Percentiles rank a stretch among this genome's conserved stretches.
Evolutionary conservation across 139 green algal species (phyloP).

Genomic region (Monoraphidium neglectum): DNA sequence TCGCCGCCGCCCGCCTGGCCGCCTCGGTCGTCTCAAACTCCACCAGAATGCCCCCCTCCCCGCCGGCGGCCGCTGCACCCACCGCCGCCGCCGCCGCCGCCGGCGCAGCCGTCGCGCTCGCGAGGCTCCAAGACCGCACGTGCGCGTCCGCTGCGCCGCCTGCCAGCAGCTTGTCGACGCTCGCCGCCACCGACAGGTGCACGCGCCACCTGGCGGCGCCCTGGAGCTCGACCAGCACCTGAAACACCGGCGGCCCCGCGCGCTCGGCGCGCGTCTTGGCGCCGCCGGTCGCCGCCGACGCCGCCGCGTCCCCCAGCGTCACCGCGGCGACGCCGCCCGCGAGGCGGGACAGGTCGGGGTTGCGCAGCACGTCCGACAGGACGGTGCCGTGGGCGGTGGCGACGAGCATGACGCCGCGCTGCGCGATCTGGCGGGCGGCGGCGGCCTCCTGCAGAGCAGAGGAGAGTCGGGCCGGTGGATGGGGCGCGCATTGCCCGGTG

Average conservation of each 20-base stretch:
- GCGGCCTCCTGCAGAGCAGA: slow-evolving; percentile 43
- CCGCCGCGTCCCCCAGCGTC: slow-evolving; percentile 53
- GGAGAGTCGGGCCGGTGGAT: too few relatives aligned
- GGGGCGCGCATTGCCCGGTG: too few relatives aligned
- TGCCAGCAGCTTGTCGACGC: too few relatives aligned
- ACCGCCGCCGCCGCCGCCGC: too few relatives aligned
- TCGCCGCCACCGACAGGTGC: background rate
- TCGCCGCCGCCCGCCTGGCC: too few relatives aligned
- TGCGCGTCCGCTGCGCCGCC: too few relatives aligned
- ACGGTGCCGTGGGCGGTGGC: slow-evolving; percentile 85
- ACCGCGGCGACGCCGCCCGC: slow-evolving; percentile 78
- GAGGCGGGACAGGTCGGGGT: slow-evolving; percentile 82
- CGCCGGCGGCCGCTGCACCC: too few relatives aligned
- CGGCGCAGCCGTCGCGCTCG: too few relatives aligned
- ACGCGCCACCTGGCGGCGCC: background rate
- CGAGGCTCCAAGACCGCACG: too few relatives aligned
- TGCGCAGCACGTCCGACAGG: slow-evolving; percentile 45
- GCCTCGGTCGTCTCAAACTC: too few relatives aligned
- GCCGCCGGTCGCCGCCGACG: background rate
- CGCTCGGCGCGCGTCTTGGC: slow-evolving; percentile 18
- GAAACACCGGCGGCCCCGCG: slow-evolving; percentile 8
- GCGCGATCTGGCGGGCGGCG: slow-evolving; percentile 89
- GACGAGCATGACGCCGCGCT: slow-evolving; percentile 91
- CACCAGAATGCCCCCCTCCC: too few relatives aligned
- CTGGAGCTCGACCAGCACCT: slow-evolving; percentile 8